A percentile compares a stretch with the other conserved stretches of the same genome.
These are phyloP conservation scores for Hirschioporus abietinus DNA, from an alignment of 768 basidiomycete species.

Conservation along the genomic window DNA sequence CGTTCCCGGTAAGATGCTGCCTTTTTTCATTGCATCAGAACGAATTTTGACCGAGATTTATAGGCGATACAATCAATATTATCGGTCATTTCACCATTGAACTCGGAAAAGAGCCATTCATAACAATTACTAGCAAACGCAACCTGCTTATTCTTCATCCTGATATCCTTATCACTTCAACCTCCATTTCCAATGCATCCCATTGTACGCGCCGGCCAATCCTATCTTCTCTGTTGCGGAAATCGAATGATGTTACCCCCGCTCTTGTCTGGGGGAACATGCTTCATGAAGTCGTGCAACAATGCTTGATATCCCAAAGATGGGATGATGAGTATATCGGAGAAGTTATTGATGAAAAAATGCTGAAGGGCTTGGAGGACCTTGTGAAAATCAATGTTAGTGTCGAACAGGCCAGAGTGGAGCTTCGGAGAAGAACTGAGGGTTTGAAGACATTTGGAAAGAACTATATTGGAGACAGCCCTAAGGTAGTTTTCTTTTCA, in stretches of 20 bases:
- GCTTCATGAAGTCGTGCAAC: conserved; percentile 87
- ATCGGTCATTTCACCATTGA: conserved; percentile 40
- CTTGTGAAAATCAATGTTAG: conserved; percentile 54
- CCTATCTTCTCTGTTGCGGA: conserved; percentile 58
- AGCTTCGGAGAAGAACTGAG: conserved; percentile 54
- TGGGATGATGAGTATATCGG: conserved; percentile 68
- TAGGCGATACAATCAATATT: conserved; percentile 80
- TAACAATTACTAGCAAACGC: conserved; percentile 54
- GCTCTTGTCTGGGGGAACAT: conserved; percentile 88
- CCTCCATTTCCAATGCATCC: conserved; percentile 76
- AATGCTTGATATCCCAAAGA: conserved; percentile 52
- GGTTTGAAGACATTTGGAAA: conserved; percentile 62
- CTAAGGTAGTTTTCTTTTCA: conserved; percentile 45
- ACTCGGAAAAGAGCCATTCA: conserved; percentile 30
- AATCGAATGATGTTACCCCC: conserved; percentile 55
- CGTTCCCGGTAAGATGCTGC: conserved; percentile 41
- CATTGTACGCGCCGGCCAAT: conserved; percentile 85
- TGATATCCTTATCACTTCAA: conserved; percentile 87
- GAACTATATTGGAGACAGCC: conserved; percentile 56
- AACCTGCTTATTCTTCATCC: conserved; percentile 87
- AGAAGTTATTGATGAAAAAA: conserved; percentile 48
- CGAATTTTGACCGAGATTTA: not conserved
- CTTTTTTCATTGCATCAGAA: not conserved
- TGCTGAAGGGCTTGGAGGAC: conserved; percentile 50
- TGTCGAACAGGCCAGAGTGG: conserved; percentile 60